These are phyloP conservation scores for Hygrocybe coccinea DNA, from an alignment of 768 basidiomycete species.

Conservation along the genomic window DNA sequence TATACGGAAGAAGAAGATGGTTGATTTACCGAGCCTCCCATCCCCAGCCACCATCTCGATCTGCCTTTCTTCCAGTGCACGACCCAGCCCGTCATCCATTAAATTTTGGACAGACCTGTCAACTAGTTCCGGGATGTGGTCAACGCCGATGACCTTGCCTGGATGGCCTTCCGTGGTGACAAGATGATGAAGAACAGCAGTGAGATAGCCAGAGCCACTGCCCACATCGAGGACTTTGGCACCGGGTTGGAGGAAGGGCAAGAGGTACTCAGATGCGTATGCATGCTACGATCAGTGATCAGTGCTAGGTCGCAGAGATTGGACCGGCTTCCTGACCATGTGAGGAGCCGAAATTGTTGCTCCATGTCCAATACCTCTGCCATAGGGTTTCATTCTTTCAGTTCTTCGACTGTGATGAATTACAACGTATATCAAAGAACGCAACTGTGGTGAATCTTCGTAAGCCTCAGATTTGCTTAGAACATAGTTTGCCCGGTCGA, in stretches of 20 bases:
- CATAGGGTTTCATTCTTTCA: background rate
- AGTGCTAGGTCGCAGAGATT: background rate
- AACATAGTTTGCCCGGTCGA: slow-evolving; percentile 72
- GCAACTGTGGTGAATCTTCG: slow-evolving; percentile 71
- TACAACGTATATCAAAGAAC: slow-evolving; percentile 11
- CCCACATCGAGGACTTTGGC: slow-evolving; percentile 84
- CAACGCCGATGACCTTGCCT: slow-evolving; percentile 80
- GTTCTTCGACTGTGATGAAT: background rate
- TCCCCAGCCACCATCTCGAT: slow-evolving; percentile 73
- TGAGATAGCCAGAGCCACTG: slow-evolving; percentile 81
- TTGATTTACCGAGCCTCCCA: slow-evolving; percentile 59
- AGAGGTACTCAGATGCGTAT: slow-evolving; percentile 73
- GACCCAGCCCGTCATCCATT: slow-evolving; percentile 54
- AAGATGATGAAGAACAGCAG: slow-evolving; percentile 77
- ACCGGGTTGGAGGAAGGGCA: slow-evolving; percentile 65
- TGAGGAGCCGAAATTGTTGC: slow-evolving; percentile 97
- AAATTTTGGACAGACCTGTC: slow-evolving; percentile 69
- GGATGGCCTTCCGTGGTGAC: slow-evolving; percentile 38
- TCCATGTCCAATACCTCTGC: slow-evolving; percentile 68
- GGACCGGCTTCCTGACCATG: slow-evolving; percentile 54
- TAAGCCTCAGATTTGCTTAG: slow-evolving; percentile 51
- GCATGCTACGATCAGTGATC: slow-evolving; percentile 55
- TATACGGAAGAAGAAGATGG: background rate
- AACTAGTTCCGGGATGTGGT: slow-evolving; percentile 80
- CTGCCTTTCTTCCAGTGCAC: slow-evolving; percentile 46